Percentiles rank a stretch among this genome's conserved stretches.
phyloP scores from a whole-genome alignment of 2,329 filamentous ascomycete genomes.

The Sphaerostilbella broomeana region DNA sequence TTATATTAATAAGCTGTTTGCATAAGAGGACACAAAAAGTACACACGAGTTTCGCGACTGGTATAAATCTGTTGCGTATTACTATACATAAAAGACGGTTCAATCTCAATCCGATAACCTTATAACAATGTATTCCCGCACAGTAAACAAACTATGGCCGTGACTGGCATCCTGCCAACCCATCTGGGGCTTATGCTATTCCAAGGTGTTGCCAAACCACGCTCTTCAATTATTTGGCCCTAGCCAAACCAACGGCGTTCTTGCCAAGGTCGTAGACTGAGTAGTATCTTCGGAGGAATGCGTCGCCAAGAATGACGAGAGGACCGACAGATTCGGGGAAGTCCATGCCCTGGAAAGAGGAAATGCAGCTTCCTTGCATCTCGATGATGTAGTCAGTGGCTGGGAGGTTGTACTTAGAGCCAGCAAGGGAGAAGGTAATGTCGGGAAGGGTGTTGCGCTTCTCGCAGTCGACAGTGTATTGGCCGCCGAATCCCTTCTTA shows the following conservation, averaged over 20 bases:
- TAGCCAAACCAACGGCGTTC: constrained; percentile 80
- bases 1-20: too few species aligned
- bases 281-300: constrained; percentile 80
- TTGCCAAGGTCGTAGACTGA: constrained; percentile 94
- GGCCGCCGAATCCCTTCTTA: constrained; percentile 95
- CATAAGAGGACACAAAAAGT: too few species aligned
- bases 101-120: constrained; percentile 11
- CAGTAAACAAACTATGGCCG: constrained; percentile 8
- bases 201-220: background rate
- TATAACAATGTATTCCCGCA: constrained; percentile 1
- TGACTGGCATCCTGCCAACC: constrained; percentile 1
- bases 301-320: constrained; percentile 89
- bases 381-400: constrained; percentile 94
- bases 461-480: constrained; percentile 88
- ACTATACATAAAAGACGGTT: constrained; percentile 14
- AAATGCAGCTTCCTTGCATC: constrained; percentile 92
- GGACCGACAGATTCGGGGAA: constrained; percentile 82
- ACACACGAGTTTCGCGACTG: background rate
- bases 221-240: constrained; percentile 53
- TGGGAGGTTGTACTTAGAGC: constrained; percentile 86
- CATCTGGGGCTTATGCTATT: background rate
- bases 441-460: constrained; percentile 81
- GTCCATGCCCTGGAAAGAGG: constrained; percentile 95
- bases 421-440: constrained; percentile 81
- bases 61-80: constrained; percentile 4